phyloP scores from a whole-genome alignment of 108 stramenopile genomes.

The Discostella pseudostelligera region DNA sequence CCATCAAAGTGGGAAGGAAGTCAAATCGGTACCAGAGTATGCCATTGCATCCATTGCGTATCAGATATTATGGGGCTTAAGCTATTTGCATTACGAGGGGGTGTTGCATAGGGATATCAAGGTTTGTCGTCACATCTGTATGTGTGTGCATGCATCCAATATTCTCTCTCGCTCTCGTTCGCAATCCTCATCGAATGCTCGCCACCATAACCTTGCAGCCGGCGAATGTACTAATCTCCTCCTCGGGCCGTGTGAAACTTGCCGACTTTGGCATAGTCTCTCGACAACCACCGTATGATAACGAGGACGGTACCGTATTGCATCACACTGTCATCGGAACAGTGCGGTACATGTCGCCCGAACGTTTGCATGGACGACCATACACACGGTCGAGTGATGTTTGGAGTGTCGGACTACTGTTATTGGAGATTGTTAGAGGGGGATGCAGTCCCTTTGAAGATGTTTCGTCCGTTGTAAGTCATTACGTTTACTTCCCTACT shows the following conservation, averaged over 20 bases:
- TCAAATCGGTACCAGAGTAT: constrained; percentile 40
- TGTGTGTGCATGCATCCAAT: neutral
- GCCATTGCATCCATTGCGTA: constrained; percentile 70
- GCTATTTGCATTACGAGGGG: constrained; percentile 79
- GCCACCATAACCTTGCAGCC: constrained; percentile 35
- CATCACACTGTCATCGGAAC: constrained; percentile 87
- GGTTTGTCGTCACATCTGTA: neutral
- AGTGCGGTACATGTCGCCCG: constrained; percentile 87
- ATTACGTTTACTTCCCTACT: neutral
- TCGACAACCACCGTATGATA: constrained; percentile 3
- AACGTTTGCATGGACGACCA: constrained; percentile 69
- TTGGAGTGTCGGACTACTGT: constrained; percentile 86
- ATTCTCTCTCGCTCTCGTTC: neutral
- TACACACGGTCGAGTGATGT: constrained; percentile 84
- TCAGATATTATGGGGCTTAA: constrained; percentile 85
- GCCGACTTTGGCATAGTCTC: constrained; percentile 92
- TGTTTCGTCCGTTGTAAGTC: constrained; percentile 49
- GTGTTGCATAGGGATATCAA: constrained; percentile 92
- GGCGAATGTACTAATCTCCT: constrained; percentile 79
- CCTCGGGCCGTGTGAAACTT: constrained; percentile 79
- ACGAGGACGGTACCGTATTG: constrained; percentile 43
- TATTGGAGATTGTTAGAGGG: constrained; percentile 70
- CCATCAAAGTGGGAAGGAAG: constrained; percentile 1
- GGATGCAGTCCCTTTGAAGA: constrained; percentile 56
- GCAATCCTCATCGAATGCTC: neutral